phyloP scores from a whole-genome alignment of 1,284 basidiomycete genomes.

The Polyporus tsugae region DNA sequence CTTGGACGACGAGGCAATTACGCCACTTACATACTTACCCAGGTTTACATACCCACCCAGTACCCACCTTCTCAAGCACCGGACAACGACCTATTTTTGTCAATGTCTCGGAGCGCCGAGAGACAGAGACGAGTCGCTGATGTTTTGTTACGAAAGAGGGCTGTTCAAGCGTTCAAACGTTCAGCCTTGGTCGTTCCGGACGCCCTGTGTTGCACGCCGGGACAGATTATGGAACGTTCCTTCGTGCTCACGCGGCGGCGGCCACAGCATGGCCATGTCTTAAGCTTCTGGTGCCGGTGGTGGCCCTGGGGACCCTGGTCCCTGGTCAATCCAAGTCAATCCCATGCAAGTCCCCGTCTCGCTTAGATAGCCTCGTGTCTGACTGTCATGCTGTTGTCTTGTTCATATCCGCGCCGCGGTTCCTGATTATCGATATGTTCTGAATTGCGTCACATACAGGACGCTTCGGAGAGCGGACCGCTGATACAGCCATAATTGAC shows the following conservation, averaged over 20 bases:
- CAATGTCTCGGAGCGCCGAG: too few species aligned
- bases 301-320: neutral
- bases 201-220: neutral
- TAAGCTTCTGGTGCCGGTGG: neutral
- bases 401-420: neutral
- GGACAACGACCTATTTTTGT: neutral
- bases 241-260: neutral
- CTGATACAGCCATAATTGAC: conserved; percentile 2
- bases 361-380: conserved; percentile 1
- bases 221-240: neutral
- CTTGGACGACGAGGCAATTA: neutral
- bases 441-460: conserved; percentile 5
- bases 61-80: neutral
- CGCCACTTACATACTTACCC: neutral
- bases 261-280: neutral
- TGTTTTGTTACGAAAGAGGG: neutral
- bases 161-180: neutral
- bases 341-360: conserved; percentile 4
- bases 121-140: neutral
- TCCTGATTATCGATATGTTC: conserved; percentile 8
- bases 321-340: too few species aligned
- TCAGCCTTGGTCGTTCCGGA: neutral
- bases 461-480: neutral
- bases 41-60: too few species aligned
- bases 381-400: neutral